Base-by-base conservation (phyloP, 1,139 yeast genomes). In the Pneumocystis jirovecii region DNA sequence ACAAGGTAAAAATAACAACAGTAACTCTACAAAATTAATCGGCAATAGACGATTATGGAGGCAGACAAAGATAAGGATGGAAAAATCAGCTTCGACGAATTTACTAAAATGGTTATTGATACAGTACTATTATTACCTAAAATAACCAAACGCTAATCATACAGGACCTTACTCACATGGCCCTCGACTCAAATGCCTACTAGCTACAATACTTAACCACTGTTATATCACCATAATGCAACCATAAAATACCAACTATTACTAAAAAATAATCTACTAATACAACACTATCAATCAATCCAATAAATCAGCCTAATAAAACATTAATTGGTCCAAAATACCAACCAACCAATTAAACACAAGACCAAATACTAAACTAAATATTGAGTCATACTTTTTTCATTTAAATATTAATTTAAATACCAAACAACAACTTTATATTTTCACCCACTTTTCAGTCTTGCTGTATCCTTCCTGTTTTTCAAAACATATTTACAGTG, bases 21-120 rank as follows among this genome's bases (percentile, higher is more conserved):
- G 40, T 12, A 7, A 19, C 34, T 25, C 44, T 2, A 17, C 15
- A 15, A 17, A 17, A 15, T 42, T 10, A 15, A 35, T 17, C 63
- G 39, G 83, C 91, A 67, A 97, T 91, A 19, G 98, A 95, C 74
- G 0, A 89, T 95, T 71, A 85, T 90, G 86, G 97, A 93, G 74
- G 95, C 95, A 56, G 99, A 95, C 73, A 74, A 76, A 59, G 97
- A 95, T 72, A 95, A 95, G 0, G 97, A 91, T 73, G 96, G 97
- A 0, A 83, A 82, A 71, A 78, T 95, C 68, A 85, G 87, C 69
- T 93, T 90, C 74, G 91, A 84, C 60, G 99, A 95, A 78, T 95
- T 93, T 75, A 84, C 82, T 71, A 80, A 80, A 67, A 69, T 75
- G 63, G 78, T 78, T 12, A 75, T 76, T 62, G 74, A 72, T 62